Evolutionary conservation across 2,329 filamentous ascomycete species (phyloP), one percentile per base, ranked within the genome.

Genomic region (Botrytis paeoniae): DNA sequence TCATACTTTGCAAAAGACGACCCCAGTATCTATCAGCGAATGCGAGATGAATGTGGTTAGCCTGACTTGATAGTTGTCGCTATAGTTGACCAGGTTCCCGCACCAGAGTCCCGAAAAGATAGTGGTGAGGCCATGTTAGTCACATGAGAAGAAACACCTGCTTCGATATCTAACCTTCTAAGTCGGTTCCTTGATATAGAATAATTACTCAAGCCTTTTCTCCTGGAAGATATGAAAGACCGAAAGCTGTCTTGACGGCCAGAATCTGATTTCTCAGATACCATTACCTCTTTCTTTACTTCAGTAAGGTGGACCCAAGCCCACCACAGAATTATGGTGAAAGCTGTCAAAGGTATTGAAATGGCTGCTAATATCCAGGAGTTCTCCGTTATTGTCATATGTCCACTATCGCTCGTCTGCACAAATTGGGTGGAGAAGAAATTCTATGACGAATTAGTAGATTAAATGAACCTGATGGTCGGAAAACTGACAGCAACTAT

Each of bases 391-490:
- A 78, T 14, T 22, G 59, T 60, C 69, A 78, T 75, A 20, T 72
- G 39, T 6, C 75, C 75, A 35, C 57, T 62, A 39, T 75, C 69
- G 29, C 62, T 54, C 1, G 70, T 74, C 35, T 76, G 76, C 3
- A 78, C 74, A 22, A 78, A 77, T 70, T 78, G 74, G 18, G 77
- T 77, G 4, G 75, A 76, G 63, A 78, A 78, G 37, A 78, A 78
- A 39, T 76, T 78, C 75, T 77, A 48, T 22, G n/a, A 32, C 7
- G 18, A 22, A 14, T 45, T 22, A 32, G 32, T 37, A n/a, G 45
- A 35, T n/a, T 54, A 2, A n/a, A 22, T 45, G 20, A 65, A 16
- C 45, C 4, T 22, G 20, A 54, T 20, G 51, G 6, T 29, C 20
- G 22, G 9, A 25, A 20, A 20, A 73, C 73, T 73, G 45, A 77